Conservation (phyloP, 1,284 basidiomycete species). For the Sanguinoderma infundibulare region DNA sequence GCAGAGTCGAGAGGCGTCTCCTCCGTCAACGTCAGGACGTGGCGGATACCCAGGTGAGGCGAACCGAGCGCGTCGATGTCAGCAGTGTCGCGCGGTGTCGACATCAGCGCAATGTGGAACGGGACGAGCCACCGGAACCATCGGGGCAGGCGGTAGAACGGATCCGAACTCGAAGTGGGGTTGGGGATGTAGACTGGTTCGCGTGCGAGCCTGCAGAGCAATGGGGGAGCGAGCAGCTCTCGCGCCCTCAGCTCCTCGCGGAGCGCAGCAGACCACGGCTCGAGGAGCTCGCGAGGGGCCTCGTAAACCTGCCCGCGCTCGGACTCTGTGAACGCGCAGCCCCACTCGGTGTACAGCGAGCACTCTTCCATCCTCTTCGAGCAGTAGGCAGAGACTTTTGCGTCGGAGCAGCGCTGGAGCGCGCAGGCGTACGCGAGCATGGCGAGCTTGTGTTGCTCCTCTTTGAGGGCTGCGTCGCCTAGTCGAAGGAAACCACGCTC, state of each 20-base stretch:
- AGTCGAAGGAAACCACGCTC: constrained; percentile 55
- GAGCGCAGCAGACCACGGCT: constrained; percentile 47
- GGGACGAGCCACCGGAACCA: constrained; percentile 69
- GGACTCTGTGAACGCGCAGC: constrained; percentile 44
- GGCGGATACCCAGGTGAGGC: constrained; percentile 53
- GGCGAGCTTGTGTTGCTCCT: constrained; percentile 48
- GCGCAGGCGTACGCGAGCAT: constrained; percentile 58
- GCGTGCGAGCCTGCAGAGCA: constrained; percentile 46
- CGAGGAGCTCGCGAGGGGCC: constrained; percentile 38
- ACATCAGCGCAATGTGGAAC: constrained; percentile 62
- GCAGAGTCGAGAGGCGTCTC: constrained; percentile 51
- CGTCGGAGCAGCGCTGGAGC: constrained; percentile 43
- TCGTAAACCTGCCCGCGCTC: constrained; percentile 45
- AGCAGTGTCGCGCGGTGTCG: constrained; percentile 53
- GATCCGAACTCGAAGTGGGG: background rate
- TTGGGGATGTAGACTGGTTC: constrained; percentile 46
- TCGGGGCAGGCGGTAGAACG: constrained; percentile 50
- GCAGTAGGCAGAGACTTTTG: constrained; percentile 46
- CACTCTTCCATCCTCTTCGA: constrained; percentile 49
- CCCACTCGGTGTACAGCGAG: constrained; percentile 56
- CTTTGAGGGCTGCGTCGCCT: constrained; percentile 46
- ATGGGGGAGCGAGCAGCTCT: constrained; percentile 35
- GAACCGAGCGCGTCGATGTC: constrained; percentile 54
- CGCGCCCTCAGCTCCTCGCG: constrained; percentile 38
- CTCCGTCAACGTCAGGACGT: constrained; percentile 61